These are phyloP conservation scores for Heritiera littoralis DNA, from an alignment of 345 rosid genomes.

Conservation along the genomic window DNA sequence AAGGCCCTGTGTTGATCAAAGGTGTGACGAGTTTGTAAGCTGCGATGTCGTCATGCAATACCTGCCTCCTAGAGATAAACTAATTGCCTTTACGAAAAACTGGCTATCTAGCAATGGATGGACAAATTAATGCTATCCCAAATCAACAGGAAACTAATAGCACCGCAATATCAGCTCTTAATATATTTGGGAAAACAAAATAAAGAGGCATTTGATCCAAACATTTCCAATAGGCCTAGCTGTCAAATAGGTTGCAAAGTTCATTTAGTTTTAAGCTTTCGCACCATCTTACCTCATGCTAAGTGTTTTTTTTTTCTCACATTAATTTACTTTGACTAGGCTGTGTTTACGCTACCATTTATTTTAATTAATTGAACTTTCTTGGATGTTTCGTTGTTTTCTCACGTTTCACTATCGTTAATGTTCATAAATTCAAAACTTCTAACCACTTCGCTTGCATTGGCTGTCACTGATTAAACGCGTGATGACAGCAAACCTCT, in stretches of 20 bases:
- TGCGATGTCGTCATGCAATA: neutral
- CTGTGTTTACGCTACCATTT: neutral
- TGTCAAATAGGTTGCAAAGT: neutral
- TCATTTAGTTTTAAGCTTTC: neutral
- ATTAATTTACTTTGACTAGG: neutral
- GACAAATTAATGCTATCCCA: neutral
- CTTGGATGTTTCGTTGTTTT: neutral
- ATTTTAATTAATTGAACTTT: neutral
- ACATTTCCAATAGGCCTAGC: neutral
- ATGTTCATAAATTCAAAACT: neutral
- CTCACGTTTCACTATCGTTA: no score
- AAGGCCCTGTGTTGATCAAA: neutral
- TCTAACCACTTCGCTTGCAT: neutral
- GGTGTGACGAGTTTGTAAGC: slow-evolving; percentile 12
- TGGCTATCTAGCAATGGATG: neutral
- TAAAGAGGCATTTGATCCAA: no score
- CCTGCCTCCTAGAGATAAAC: slow-evolving; percentile 14
- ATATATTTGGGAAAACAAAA: no score
- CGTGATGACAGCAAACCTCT: neutral
- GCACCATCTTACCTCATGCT: neutral
- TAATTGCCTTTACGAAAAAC: neutral
- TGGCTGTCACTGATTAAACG: neutral
- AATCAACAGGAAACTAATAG: neutral
- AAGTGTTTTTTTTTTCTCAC: neutral
- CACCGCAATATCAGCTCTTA: no score